Conservation (phyloP, 768 basidiomycete species). For the Coprinopsis marcescibilis region DNA sequence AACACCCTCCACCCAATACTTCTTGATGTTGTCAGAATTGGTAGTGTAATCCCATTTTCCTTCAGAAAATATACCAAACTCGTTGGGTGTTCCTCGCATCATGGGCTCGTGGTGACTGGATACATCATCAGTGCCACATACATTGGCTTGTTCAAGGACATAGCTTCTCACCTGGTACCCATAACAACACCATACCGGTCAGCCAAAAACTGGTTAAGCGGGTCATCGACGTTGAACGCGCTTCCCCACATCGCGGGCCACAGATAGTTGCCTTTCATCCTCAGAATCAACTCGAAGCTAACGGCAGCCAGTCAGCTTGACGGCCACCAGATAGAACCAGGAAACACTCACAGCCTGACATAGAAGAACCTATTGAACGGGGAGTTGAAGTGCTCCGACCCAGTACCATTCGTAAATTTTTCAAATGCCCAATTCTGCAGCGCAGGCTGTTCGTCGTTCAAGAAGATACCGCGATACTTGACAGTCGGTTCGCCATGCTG, state of each 20-base stretch:
- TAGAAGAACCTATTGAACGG: slow-evolving; percentile 64
- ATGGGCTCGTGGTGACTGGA: slow-evolving; percentile 67
- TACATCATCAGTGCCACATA: not conserved
- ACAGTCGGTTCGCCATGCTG: slow-evolving; percentile 61
- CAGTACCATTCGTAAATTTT: slow-evolving; percentile 62
- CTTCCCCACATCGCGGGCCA: slow-evolving; percentile 45
- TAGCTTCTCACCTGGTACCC: slow-evolving; percentile 51
- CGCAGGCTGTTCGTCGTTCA: slow-evolving; percentile 75
- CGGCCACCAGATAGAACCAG: slow-evolving; percentile 2
- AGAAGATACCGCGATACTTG: slow-evolving; percentile 66
- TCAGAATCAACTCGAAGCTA: slow-evolving; percentile 55
- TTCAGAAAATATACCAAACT: slow-evolving; percentile 51
- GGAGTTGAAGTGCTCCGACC: slow-evolving; percentile 38
- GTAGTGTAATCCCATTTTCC: slow-evolving; percentile 60
- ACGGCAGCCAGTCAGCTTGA: not conserved
- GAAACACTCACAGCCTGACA: slow-evolving; percentile 40
- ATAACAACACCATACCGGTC: slow-evolving; percentile 64
- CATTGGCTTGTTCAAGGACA: not conserved
- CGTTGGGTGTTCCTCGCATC: slow-evolving; percentile 64
- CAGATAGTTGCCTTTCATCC: slow-evolving; percentile 63
- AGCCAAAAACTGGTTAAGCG: slow-evolving; percentile 55
- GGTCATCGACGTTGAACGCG: slow-evolving; percentile 55
- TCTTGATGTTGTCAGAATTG: slow-evolving; percentile 49
- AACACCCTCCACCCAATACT: slow-evolving; percentile 58
- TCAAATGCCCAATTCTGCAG: slow-evolving; percentile 67